These are phyloP conservation scores for Flaveria ramosissima DNA, from an alignment of 129 eudicot species.

Conservation along the genomic window DNA sequence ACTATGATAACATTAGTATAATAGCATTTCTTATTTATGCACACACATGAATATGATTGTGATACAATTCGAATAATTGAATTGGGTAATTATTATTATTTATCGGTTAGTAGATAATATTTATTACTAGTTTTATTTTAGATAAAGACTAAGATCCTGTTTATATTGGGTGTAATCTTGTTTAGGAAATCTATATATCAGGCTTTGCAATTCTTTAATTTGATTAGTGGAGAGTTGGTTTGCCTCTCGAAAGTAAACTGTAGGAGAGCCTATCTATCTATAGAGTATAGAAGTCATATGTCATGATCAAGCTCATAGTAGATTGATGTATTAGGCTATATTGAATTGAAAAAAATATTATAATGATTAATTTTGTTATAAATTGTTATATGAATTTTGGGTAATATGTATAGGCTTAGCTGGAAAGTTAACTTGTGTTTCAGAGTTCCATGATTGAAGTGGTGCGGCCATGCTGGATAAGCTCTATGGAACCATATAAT, in stretches of 20 bases:
- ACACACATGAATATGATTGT: not conserved
- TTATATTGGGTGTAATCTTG: not conserved
- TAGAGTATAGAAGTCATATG: not conserved
- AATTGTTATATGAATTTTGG: constrained; percentile 1
- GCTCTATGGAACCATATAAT: constrained; percentile 79
- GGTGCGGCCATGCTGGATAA: constrained; percentile 93
- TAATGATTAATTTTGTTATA: not conserved
- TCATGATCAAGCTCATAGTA: not conserved
- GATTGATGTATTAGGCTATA: constrained; percentile 1
- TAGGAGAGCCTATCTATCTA: not conserved
- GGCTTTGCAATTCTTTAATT: not conserved
- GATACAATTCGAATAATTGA: not conserved
- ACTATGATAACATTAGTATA: not conserved
- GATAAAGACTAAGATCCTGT: not conserved
- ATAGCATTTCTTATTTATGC: not conserved
- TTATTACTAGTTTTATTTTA: not conserved
- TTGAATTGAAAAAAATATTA: not conserved
- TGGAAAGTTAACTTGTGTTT: constrained; percentile 23
- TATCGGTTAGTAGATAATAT: not conserved
- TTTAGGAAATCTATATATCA: not conserved
- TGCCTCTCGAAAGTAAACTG: not conserved
- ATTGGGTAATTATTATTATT: not conserved
- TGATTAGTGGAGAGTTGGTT: not conserved
- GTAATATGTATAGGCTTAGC: constrained; percentile 6
- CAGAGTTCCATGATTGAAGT: constrained; percentile 73